These are phyloP conservation scores for Leccinum barrowsii DNA, from an alignment of 768 basidiomycete species.

Conservation along the genomic window DNA sequence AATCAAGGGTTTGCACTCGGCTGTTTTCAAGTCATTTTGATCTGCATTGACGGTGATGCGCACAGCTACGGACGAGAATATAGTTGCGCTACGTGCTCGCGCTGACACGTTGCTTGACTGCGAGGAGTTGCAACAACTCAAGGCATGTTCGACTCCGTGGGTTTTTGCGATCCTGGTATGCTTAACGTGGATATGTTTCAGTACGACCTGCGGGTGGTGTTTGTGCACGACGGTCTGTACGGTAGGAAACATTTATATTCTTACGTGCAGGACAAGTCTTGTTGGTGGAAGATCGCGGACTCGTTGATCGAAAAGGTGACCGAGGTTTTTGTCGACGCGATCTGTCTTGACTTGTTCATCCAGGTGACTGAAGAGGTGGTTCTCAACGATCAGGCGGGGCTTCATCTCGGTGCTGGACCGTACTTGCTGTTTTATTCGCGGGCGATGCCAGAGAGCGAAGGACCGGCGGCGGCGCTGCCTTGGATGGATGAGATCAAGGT, in stretches of 20 bases:
- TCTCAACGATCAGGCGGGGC: constrained; percentile 62
- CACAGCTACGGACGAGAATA: constrained; percentile 51
- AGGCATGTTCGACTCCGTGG: constrained; percentile 36
- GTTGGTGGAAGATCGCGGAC: constrained; percentile 84
- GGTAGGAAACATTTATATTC: constrained; percentile 78
- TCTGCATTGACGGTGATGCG: background rate
- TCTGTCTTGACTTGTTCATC: background rate
- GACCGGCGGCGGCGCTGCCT: constrained; percentile 11
- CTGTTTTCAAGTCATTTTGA: background rate
- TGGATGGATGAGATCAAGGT: constrained; percentile 33
- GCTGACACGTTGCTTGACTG: constrained; percentile 51
- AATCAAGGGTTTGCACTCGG: constrained; percentile 44
- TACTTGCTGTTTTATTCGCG: constrained; percentile 71
- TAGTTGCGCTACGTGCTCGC: constrained; percentile 43
- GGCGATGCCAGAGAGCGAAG: constrained; percentile 22
- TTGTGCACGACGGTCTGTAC: constrained; percentile 73
- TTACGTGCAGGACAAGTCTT: constrained; percentile 59
- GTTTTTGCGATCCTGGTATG: background rate
- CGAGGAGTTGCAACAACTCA: constrained; percentile 60
- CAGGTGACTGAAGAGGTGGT: constrained; percentile 72
- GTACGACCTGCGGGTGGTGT: constrained; percentile 80
- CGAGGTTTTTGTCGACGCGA: background rate
- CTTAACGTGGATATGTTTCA: constrained; percentile 24
- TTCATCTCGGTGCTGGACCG: constrained; percentile 75
- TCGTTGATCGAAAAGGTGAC: constrained; percentile 60